A percentile compares a stretch with the other conserved stretches of the same genome.
Conservation (phyloP, 23 red algal genomes). For the Gracilaria domingensis region DNA sequence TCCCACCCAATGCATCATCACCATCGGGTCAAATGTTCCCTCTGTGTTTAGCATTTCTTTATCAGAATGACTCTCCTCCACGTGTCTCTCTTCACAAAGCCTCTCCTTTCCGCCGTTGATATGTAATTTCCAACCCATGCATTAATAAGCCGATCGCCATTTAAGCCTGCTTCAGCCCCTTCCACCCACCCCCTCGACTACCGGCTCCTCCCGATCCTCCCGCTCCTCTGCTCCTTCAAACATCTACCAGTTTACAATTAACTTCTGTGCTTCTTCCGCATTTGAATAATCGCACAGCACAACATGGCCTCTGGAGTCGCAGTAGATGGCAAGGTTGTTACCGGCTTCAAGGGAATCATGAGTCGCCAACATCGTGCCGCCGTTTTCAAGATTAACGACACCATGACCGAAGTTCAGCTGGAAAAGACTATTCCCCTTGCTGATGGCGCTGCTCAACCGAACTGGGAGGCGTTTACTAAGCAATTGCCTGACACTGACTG, state of each 20-base stretch:
- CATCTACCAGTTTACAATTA: background rate
- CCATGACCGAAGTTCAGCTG: conserved; percentile 61
- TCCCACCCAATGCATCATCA: background rate
- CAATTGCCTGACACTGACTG: conserved; percentile 75
- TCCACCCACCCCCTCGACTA: background rate
- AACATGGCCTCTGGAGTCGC: conserved; percentile 86
- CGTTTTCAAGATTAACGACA: conserved; percentile 78
- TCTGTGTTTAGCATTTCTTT: conserved; percentile 20
- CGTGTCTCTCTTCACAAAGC: conserved; percentile 37
- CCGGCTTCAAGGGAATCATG: conserved; percentile 47
- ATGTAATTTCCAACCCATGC: conserved; percentile 2
- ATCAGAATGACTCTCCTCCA: background rate
- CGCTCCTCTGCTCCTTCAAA: background rate
- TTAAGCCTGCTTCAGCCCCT: conserved; percentile 4
- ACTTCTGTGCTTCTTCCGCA: background rate
- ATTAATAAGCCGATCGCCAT: background rate
- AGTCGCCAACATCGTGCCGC: conserved; percentile 55
- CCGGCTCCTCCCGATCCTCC: background rate
- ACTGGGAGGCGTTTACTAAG: conserved; percentile 57
- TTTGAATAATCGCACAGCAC: background rate
- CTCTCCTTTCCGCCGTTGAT: background rate
- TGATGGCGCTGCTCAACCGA: conserved; percentile 33
- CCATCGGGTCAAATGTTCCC: conserved; percentile 1
- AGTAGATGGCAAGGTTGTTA: conserved; percentile 58
- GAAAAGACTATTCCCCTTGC: conserved; percentile 49